A percentile compares a stretch with the other conserved stretches of the same genome.
phyloP scores from a whole-genome alignment of 192 early-diverging fungal genomes.

The Physocladia obscura region DNA sequence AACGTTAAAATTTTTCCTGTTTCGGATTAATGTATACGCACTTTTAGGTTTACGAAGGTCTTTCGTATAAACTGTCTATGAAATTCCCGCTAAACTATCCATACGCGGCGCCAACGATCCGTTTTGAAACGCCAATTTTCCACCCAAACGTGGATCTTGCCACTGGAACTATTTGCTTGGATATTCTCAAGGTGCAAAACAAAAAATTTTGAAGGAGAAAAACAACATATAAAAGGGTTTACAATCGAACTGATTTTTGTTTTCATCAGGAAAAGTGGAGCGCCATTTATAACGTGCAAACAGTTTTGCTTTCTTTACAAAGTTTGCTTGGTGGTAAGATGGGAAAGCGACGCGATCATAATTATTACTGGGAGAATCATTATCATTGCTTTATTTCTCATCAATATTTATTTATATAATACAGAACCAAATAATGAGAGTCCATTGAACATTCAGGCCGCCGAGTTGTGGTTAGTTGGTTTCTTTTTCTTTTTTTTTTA shows the following conservation, averaged over 20 bases:
- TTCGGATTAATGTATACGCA: neutral
- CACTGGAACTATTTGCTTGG: constrained; percentile 50
- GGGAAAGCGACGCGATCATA: no score
- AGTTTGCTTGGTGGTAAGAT: constrained; percentile 51
- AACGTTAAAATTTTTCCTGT: no score
- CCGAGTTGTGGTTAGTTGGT: constrained; percentile 41
- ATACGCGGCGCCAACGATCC: constrained; percentile 46
- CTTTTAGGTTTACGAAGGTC: constrained; percentile 42
- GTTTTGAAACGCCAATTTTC: constrained; percentile 47
- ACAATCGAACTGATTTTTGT: neutral
- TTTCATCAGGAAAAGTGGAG: constrained; percentile 53
- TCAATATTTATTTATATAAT: no score
- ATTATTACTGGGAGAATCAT: neutral
- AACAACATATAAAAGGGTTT: no score
- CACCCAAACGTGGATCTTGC: constrained; percentile 54
- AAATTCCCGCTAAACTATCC: constrained; percentile 56
- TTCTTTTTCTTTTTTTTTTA: neutral
- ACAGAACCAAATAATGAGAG: constrained; percentile 58
- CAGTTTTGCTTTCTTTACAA: constrained; percentile 55
- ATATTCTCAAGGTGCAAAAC: constrained; percentile 59
- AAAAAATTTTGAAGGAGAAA: no score
- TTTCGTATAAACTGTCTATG: constrained; percentile 51
- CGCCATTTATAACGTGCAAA: constrained; percentile 57
- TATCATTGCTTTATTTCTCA: constrained; percentile 3
- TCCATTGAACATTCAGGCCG: constrained; percentile 53